phyloP scores from a whole-genome alignment of 352 stramenopile genomes.

The Phytophthora colocasiae region DNA sequence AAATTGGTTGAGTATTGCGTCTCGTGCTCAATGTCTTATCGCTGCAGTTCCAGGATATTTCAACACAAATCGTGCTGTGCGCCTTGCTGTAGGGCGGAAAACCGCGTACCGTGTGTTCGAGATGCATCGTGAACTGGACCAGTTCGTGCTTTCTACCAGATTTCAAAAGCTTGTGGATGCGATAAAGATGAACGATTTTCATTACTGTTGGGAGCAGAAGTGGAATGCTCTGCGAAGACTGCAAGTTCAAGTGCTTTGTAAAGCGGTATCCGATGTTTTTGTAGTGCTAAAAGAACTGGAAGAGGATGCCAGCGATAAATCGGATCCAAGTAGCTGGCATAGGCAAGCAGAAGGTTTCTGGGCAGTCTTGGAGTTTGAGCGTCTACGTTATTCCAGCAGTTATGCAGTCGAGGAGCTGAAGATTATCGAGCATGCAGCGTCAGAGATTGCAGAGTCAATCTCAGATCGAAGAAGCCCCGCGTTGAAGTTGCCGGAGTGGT shows the following conservation, averaged over 20 bases:
- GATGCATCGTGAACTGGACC: constrained; percentile 23
- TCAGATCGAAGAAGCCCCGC: background rate
- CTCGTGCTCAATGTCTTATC: constrained; percentile 6
- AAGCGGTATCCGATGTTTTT: constrained; percentile 5
- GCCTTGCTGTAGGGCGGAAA: constrained; percentile 12
- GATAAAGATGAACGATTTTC: background rate
- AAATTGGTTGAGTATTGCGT: constrained; percentile 12
- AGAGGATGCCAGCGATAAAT: constrained; percentile 3
- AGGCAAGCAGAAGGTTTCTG: constrained; percentile 15
- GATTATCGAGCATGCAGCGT: constrained; percentile 1
- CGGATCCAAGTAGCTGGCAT: constrained; percentile 2
- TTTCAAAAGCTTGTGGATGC: constrained; percentile 5
- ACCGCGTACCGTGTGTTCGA: constrained; percentile 3
- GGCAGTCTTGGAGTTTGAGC: constrained; percentile 21
- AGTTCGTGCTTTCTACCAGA: constrained; percentile 18
- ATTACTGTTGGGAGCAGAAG: constrained; percentile 6
- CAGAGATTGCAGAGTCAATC: background rate
- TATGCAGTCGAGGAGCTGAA: constrained; percentile 13
- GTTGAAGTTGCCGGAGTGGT: constrained; percentile 24
- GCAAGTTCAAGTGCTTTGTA: constrained; percentile 3
- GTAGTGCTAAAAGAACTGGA: constrained; percentile 10
- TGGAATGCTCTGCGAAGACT: constrained; percentile 1
- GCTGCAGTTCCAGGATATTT: background rate
- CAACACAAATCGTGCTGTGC: constrained; percentile 1
- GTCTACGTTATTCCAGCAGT: constrained; percentile 1